Evolutionary conservation across 805 yeast genomes (phyloP), one percentile per base, ranked within the genome.

Genomic region (Vanderwaltozyma verrucispora): DNA sequence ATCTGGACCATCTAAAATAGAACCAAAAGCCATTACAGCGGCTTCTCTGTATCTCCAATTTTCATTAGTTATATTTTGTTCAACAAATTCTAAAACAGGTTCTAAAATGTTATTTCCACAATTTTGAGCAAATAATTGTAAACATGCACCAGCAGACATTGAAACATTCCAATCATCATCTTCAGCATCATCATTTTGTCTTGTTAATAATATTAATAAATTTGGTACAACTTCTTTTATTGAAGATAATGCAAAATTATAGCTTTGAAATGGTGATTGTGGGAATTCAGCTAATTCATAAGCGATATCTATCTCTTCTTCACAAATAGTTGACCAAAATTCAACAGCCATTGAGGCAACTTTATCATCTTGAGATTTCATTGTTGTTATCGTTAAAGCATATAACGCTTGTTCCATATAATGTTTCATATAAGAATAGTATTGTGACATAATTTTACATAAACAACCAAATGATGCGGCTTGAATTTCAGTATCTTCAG

Each of bases 241-340:
- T 9, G 97, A 96, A 36, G 77, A 77, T 31, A 79, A 67, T 3
- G 96, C 95, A 64, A 92, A 92, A 54, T 85, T 80, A 64, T 67
- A 88, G 42, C 77, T 70, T 30, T 68, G 65, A 32, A 75, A 62
- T 14, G 64, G 63, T 34, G 71, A 68, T 38, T 69, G 70, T 32
- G 74, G 75, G 49, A 58, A 68, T 48, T 80, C 87, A 33, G 77
- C 78, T 46, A 74, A 67, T 54, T 78, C 84, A 41, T 74, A 61
- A 14, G 81, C 75, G 42, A 84, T 77, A 45, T 85, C 96, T 45
- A 83, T 70, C 62, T 92, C 98, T 56, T 82, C 96, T 65, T 92
- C 98, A 67, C 97, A 88, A n/a, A 92, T 92, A n/a, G 98, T 86
- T 42, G 89, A 78, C 98, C 98, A 92, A 60, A 92, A 89, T 65